Conservation (phyloP, 1,284 basidiomycete species). For the Spongispora temasekensis region DNA sequence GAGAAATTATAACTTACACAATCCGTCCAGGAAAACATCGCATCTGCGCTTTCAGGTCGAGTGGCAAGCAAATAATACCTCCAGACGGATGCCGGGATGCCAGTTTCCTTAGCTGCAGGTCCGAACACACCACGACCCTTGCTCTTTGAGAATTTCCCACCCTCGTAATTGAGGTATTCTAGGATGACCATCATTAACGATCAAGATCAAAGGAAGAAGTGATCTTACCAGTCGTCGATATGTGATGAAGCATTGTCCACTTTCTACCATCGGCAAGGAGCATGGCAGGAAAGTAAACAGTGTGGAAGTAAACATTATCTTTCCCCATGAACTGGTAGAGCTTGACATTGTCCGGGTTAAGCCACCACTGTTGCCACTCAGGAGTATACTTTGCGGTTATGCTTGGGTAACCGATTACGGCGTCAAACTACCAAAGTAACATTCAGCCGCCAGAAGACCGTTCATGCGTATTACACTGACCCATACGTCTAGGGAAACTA, state of each 20-base stretch:
- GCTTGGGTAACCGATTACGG: conserved; percentile 96
- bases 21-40: conserved; percentile 97
- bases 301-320: conserved; percentile 98
- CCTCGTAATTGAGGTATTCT: conserved; percentile 99
- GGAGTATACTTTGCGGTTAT: conserved; percentile 96
- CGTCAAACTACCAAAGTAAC: conserved; percentile 76
- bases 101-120: conserved; percentile 91
- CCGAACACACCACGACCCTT: conserved; percentile 98
- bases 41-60: conserved; percentile 91
- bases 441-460: conserved; percentile 10
- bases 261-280: conserved; percentile 86
- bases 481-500: conserved; percentile 70
- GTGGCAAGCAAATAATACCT: conserved; percentile 95
- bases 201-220: background rate
- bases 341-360: conserved; percentile 87
- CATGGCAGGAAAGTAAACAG: conserved; percentile 92
- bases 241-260: conserved; percentile 95
- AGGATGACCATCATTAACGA: conserved; percentile 6
- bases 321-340: conserved; percentile 99
- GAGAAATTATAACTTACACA: conserved; percentile 55
- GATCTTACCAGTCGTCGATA: conserved; percentile 86
- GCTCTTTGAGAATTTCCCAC: conserved; percentile 99
- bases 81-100: conserved; percentile 94
- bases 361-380: conserved; percentile 98
- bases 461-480: conserved; percentile 43